A percentile compares a stretch with the other conserved stretches of the same genome.
Conservation (phyloP, 495 filamentous ascomycete species). For the Penicillium steckii region DNA sequence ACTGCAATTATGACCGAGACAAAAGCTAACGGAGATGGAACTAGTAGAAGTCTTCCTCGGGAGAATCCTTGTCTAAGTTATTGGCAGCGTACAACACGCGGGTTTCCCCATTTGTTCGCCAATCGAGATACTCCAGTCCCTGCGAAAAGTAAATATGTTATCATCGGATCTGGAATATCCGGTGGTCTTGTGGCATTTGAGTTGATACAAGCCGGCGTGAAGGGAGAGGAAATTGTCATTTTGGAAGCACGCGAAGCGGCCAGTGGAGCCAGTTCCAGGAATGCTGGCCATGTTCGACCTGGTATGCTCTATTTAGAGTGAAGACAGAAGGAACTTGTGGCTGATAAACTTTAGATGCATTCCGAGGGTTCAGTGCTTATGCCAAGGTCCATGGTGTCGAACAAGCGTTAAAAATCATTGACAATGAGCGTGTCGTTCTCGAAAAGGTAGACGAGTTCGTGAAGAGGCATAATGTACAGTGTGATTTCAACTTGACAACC, state of each 20-base stretch:
- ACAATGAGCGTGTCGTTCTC: constrained; percentile 27
- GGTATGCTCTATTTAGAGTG: constrained; percentile 10
- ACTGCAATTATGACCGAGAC: background rate
- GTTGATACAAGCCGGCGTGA: constrained; percentile 21
- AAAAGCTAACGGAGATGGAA: background rate
- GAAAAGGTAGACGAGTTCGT: constrained; percentile 26
- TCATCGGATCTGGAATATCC: constrained; percentile 32
- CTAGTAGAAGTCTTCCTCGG: constrained; percentile 25
- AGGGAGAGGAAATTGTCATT: constrained; percentile 26
- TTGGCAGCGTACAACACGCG: constrained; percentile 35
- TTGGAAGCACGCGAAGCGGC: constrained; percentile 34
- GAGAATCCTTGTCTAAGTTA: constrained; percentile 26
- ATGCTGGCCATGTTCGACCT: constrained; percentile 35
- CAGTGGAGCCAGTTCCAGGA: constrained; percentile 30
- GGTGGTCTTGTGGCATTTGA: constrained; percentile 28
- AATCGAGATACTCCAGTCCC: constrained; percentile 15
- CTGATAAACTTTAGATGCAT: constrained; percentile 22
- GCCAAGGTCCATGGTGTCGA: constrained; percentile 27
- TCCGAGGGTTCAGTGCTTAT: constrained; percentile 33
- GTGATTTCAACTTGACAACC: constrained; percentile 29
- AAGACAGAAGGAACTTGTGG: background rate
- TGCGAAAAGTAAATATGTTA: constrained; percentile 16
- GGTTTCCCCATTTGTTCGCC: constrained; percentile 21
- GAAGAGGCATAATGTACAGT: constrained; percentile 25
- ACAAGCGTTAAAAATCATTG: constrained; percentile 30